Evolutionary conservation across 768 basidiomycete genomes (phyloP).

Genomic region (Mycena belliarum): DNA sequence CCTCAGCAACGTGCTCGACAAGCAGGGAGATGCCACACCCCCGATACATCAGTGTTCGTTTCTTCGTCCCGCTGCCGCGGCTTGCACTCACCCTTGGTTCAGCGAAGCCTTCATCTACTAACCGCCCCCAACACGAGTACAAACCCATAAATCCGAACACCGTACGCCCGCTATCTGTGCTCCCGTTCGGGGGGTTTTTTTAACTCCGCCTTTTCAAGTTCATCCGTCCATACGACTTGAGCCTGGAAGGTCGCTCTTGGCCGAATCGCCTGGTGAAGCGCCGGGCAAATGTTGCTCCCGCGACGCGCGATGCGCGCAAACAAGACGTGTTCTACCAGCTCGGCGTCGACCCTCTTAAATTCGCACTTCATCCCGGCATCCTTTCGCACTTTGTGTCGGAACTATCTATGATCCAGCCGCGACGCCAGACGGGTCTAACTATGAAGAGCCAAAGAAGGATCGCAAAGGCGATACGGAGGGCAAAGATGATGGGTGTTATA

Average conservation of each 20-base stretch:
- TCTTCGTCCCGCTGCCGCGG: not conserved
- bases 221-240: conserved; percentile 46
- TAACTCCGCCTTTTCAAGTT: conserved; percentile 36
- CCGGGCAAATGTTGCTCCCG: conserved; percentile 54
- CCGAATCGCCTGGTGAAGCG: conserved; percentile 24
- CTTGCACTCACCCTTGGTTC: not conserved
- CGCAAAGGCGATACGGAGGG: conserved; percentile 83
- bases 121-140: conserved; percentile 6
- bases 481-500: conserved; percentile 90
- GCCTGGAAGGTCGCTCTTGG: conserved; percentile 37
- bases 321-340: conserved; percentile 74
- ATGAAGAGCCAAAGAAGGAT: conserved; percentile 76
- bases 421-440: conserved; percentile 72
- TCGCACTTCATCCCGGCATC: conserved; percentile 61
- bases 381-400: conserved; percentile 62
- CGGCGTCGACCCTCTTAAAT: conserved; percentile 70
- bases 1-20: not conserved
- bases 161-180: conserved; percentile 21
- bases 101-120: not conserved
- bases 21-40: not conserved
- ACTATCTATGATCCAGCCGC: conserved; percentile 80
- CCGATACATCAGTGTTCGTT: not conserved
- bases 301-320: conserved; percentile 51
- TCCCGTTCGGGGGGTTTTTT: no score
- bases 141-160: conserved; percentile 24